Evolutionary conservation across 176 grass and related monocot genomes (phyloP).

Genomic region (Canna indica): DNA sequence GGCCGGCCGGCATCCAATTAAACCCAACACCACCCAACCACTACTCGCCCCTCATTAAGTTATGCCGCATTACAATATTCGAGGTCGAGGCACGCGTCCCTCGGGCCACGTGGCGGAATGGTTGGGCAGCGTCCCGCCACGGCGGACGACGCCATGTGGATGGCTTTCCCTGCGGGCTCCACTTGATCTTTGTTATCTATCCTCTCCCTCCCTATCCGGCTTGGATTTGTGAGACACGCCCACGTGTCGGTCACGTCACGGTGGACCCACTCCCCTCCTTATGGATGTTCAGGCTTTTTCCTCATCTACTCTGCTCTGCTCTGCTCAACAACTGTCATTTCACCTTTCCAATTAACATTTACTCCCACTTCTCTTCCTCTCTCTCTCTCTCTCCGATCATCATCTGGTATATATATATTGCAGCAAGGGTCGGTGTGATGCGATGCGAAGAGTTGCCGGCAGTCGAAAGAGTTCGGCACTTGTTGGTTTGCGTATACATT

Average conservation of each 20-base stretch:
- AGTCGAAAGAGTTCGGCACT: not conserved
- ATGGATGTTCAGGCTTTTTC: constrained; percentile 3
- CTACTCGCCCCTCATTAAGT: not conserved
- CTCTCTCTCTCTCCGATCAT: not conserved
- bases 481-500: not conserved
- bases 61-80: not conserved
- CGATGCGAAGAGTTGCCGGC: not conserved
- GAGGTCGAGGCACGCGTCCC: not conserved
- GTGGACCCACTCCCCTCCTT: constrained; percentile 12
- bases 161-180: no score
- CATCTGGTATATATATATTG: not conserved
- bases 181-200: not conserved
- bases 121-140: not conserved
- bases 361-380: constrained; percentile 11
- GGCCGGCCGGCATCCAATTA: no score
- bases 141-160: not conserved
- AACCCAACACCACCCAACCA: no score
- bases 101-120: not conserved
- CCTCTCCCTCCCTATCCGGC: not conserved
- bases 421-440: not conserved
- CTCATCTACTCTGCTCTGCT: not conserved
- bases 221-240: constrained; percentile 19
- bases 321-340: constrained; percentile 13
- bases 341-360: not conserved
- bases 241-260: constrained; percentile 43